These are phyloP conservation scores for Talaromyces sp. DNA, from an alignment of 2,329 filamentous ascomycete species.

Conservation along the genomic window DNA sequence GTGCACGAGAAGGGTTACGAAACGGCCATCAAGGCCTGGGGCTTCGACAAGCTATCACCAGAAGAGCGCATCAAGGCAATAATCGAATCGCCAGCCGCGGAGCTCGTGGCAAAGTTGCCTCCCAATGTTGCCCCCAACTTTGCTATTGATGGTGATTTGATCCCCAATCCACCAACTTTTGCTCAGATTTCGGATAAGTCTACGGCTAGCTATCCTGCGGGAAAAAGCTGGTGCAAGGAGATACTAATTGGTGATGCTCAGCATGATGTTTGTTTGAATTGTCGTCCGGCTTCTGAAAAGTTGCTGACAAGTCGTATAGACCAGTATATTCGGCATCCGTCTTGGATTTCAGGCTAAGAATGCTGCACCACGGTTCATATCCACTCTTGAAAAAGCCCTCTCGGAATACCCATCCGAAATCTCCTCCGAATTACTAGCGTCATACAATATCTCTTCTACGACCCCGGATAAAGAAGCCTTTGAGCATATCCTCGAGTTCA, in stretches of 20 bases:
- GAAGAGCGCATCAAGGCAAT: constrained; percentile 44
- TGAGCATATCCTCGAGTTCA: constrained; percentile 41
- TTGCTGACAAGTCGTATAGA: constrained; percentile 19
- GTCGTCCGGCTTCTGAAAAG: no score
- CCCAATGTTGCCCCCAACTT: constrained; percentile 34
- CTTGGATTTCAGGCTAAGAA: constrained; percentile 22
- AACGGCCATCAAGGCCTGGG: constrained; percentile 39
- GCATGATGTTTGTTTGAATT: constrained; percentile 39
- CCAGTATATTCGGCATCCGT: constrained; percentile 31
- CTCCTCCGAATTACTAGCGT: constrained; percentile 29
- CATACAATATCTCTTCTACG: constrained; percentile 39
- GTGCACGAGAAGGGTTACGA: constrained; percentile 44
- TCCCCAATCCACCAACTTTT: constrained; percentile 29
- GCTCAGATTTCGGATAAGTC: constrained; percentile 23
- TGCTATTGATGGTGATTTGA: constrained; percentile 43
- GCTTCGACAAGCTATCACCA: constrained; percentile 34
- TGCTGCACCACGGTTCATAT: constrained; percentile 25
- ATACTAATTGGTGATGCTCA: constrained; percentile 49
- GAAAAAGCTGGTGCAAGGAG: constrained; percentile 45
- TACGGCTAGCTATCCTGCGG: constrained; percentile 34
- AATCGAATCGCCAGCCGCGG: constrained; percentile 37
- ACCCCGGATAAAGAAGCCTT: constrained; percentile 43
- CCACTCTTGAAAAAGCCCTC: constrained; percentile 23
- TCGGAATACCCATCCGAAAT: constrained; percentile 24
- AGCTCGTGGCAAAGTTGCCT: constrained; percentile 42